These are phyloP conservation scores for Byssoonygena ceratinophila DNA, from an alignment of 2,329 filamentous ascomycete species.

Conservation along the genomic window DNA sequence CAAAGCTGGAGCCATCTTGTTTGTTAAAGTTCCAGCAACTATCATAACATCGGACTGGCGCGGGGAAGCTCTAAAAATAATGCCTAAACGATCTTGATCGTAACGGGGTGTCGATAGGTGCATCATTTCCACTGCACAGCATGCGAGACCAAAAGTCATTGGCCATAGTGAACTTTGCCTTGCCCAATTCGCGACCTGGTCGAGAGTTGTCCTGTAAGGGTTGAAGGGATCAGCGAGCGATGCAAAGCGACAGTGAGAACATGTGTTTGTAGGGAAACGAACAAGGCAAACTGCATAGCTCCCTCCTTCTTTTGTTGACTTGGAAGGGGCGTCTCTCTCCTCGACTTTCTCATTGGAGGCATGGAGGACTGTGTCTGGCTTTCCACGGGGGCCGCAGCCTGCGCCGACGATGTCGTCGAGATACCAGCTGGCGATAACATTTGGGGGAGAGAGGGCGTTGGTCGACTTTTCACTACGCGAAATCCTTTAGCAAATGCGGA, in stretches of 20 bases:
- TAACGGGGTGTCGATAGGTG: constrained; percentile 81
- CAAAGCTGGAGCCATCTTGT: constrained; percentile 86
- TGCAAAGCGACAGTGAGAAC: neutral
- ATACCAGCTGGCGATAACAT: neutral
- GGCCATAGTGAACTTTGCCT: constrained; percentile 82
- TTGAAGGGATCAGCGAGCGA: constrained; percentile 1
- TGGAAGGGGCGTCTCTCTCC: constrained; percentile 40
- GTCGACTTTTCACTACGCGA: neutral
- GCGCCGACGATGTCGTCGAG: neutral
- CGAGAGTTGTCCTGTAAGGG: constrained; percentile 37
- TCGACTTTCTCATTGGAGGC: constrained; percentile 24
- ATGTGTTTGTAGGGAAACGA: constrained; percentile 19
- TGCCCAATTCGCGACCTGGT: constrained; percentile 77
- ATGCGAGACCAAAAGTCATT: constrained; percentile 84
- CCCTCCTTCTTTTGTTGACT: constrained; percentile 43
- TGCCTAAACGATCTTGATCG: constrained; percentile 77
- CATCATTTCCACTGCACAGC: constrained; percentile 92
- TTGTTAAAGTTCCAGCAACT: constrained; percentile 77
- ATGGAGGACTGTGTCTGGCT: neutral
- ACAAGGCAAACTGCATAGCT: constrained; percentile 44
- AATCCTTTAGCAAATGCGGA: neutral
- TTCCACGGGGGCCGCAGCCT: neutral
- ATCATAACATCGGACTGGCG: constrained; percentile 87
- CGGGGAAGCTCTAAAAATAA: constrained; percentile 78
- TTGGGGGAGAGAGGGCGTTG: neutral